phyloP scores from a whole-genome alignment of 768 basidiomycete species.

The Kwoniella heveanensis region DNA sequence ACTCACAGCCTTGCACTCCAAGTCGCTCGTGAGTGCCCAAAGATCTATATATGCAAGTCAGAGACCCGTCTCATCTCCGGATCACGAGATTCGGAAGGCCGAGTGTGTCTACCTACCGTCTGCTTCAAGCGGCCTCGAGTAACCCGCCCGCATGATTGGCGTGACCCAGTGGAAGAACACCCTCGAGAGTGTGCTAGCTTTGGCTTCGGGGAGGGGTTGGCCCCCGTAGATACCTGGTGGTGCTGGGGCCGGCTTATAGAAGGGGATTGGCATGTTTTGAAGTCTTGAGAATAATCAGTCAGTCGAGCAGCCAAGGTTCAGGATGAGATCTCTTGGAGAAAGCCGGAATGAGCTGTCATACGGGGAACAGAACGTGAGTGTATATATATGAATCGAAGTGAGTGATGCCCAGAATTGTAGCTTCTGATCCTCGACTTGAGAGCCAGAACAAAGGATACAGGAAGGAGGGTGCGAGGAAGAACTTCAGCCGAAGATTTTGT shows the following conservation, averaged over 20 bases:
- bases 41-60: conserved; percentile 30
- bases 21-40: conserved; percentile 20
- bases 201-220: conserved; percentile 20
- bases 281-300: not conserved
- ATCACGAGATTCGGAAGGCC: not conserved
- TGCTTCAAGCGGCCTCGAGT: conserved; percentile 37
- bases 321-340: too few relatives aligned
- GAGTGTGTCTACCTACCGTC: conserved; percentile 19
- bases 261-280: conserved; percentile 42
- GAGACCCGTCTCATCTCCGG: too few relatives aligned
- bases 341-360: too few relatives aligned
- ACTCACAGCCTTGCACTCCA: conserved; percentile 32
- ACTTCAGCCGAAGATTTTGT: not conserved
- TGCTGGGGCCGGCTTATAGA: conserved; percentile 32
- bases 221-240: conserved; percentile 32
- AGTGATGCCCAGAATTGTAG: too few relatives aligned
- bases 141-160: conserved; percentile 39
- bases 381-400: too few relatives aligned
- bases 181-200: conserved; percentile 32
- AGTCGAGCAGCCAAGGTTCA: too few relatives aligned
- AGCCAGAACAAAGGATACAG: conserved; percentile 12
- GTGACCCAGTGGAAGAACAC: conserved; percentile 42
- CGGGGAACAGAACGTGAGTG: too few relatives aligned
- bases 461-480: not conserved
- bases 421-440: not conserved